Conservation (phyloP, 768 basidiomycete genomes). For the Rhodosporidiobolus sp. region DNA sequence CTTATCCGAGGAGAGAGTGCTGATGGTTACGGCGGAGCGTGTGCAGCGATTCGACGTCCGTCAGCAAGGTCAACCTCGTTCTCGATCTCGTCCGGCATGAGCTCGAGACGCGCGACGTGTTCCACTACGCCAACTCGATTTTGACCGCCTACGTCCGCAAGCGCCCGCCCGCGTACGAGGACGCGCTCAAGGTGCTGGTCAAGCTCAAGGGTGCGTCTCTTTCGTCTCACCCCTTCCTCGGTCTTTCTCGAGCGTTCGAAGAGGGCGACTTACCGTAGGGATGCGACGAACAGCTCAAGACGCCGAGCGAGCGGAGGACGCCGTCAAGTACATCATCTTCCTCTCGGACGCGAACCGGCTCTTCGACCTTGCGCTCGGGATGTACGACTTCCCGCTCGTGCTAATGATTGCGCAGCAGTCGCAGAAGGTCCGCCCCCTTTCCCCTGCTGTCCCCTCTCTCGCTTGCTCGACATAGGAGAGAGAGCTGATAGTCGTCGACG, state of each 20-base stretch:
- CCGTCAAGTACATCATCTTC: constrained; percentile 98
- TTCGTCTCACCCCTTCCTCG: background rate
- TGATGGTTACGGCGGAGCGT: background rate
- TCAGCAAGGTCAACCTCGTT: constrained; percentile 59
- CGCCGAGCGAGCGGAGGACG: constrained; percentile 81
- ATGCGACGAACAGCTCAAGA: constrained; percentile 54
- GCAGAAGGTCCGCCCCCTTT: constrained; percentile 66
- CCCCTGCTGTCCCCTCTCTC: background rate
- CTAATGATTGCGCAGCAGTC: constrained; percentile 95
- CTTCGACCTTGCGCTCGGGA: constrained; percentile 92
- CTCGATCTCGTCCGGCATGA: constrained; percentile 73
- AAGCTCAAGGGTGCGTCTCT: constrained; percentile 65
- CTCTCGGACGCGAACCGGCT: constrained; percentile 85
- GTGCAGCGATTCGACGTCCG: background rate
- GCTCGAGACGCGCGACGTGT: constrained; percentile 67
- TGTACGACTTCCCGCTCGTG: constrained; percentile 97
- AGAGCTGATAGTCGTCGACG: background rate
- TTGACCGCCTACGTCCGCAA: constrained; percentile 91
- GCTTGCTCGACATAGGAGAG: background rate
- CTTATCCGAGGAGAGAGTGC: background rate
- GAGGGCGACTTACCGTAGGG: background rate
- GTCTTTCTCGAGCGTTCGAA: background rate
- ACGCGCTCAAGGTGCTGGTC: constrained; percentile 70
- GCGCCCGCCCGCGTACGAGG: constrained; percentile 83
- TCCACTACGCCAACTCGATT: constrained; percentile 82